These are phyloP conservation scores for Penicillium cataractarum DNA, from an alignment of 495 filamentous ascomycete species.

Conservation along the genomic window DNA sequence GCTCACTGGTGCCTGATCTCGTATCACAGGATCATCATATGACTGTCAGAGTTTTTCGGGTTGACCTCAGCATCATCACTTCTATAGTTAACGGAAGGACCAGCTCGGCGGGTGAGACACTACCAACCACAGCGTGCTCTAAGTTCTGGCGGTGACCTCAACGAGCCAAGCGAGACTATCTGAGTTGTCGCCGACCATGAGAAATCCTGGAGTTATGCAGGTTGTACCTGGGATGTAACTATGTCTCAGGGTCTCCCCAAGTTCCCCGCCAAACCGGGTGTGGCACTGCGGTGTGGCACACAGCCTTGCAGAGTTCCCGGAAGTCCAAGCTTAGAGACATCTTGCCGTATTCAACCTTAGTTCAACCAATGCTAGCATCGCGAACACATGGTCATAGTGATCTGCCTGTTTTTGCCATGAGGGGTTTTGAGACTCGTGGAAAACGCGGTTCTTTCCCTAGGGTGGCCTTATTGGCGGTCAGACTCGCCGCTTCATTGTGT, in stretches of 20 bases:
- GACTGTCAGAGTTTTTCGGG: neutral
- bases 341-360: neutral
- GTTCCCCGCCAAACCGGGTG: slow-evolving; percentile 10
- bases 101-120: slow-evolving; percentile 17
- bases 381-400: neutral
- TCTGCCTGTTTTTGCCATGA: neutral
- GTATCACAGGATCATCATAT: slow-evolving; percentile 1
- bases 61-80: slow-evolving; percentile 2
- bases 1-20: neutral
- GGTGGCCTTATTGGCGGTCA: neutral
- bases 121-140: slow-evolving; percentile 17
- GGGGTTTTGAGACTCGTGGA: neutral
- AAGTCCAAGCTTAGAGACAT: slow-evolving; percentile 4
- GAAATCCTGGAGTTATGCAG: neutral
- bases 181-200: neutral
- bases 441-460: neutral
- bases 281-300: slow-evolving; percentile 1
- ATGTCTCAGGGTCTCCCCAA: slow-evolving; percentile 26
- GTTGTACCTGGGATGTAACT: slow-evolving; percentile 29
- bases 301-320: neutral
- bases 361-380: slow-evolving; percentile 1
- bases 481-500: neutral
- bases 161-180: too few species aligned
- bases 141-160: slow-evolving; percentile 10
- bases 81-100: too few species aligned